Conservation (phyloP, 1,139 yeast genomes). For the Candida neerlandica region DNA sequence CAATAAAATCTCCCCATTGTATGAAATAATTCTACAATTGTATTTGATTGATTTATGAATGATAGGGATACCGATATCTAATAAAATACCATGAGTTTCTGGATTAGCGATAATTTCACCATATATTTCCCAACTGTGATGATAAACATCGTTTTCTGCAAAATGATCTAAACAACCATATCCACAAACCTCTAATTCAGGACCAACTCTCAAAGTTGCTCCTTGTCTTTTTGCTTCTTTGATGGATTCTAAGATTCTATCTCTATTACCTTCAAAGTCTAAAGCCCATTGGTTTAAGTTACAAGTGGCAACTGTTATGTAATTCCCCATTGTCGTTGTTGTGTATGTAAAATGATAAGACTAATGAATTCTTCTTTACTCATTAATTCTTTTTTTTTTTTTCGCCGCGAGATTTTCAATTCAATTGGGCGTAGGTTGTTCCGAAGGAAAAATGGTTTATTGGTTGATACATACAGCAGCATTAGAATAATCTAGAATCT, state of each 20-base stretch:
- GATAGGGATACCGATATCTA: constrained; percentile 95
- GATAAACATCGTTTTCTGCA: constrained; percentile 82
- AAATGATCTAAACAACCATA: constrained; percentile 97
- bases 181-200: constrained; percentile 93
- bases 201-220: constrained; percentile 90
- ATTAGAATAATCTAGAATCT: not conserved
- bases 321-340: constrained; percentile 48
- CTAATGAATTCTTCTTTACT: too few relatives aligned
- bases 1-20: constrained; percentile 74
- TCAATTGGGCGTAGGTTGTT: too few relatives aligned
- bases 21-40: constrained; percentile 85
- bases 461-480: too few relatives aligned
- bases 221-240: constrained; percentile 70
- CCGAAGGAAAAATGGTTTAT: too few relatives aligned
- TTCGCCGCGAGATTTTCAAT: not conserved
- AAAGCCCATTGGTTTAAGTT: constrained; percentile 97
- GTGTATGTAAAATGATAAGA: not conserved
- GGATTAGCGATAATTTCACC: constrained; percentile 67
- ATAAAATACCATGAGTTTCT: constrained; percentile 71
- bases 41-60: constrained; percentile 84
- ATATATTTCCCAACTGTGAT: constrained; percentile 95
- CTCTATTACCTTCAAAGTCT: constrained; percentile 96
- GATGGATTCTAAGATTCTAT: constrained; percentile 83
- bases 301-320: constrained; percentile 62
- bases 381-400: not conserved